Base-by-base conservation (phyloP, 2,329 filamentous ascomycete species). In the Ophiocordyceps camponoti-leonardi region DNA sequence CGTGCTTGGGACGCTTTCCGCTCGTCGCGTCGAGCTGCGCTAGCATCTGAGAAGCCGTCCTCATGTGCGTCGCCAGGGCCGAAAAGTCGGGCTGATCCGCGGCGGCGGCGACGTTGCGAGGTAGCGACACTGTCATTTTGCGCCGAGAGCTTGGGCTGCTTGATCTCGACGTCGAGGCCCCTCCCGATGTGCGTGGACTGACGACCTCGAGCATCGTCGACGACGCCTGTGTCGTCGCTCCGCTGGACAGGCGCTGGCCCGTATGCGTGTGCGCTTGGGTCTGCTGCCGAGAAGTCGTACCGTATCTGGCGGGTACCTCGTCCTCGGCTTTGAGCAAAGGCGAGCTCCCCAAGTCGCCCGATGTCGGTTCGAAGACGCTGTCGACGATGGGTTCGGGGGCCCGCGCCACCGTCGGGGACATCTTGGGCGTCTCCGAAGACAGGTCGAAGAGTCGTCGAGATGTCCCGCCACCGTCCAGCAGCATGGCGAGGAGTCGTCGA, bases 11-110 rank as follows among this genome's bases (percentile, higher is more conserved):
- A 31, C 85, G 72, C 62, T 90, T 92, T 26, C 83, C 81, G 51
- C 81, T 81, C 20, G 83, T 90, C 2, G 82, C 76, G 48, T 92
- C 84, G 11, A 92, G 70, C 55, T 92, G 85, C 14, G 85, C 83
- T 41, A 92, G 68, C 85, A 92, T 92, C 60, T 88, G 83, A 14
- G 85, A 86, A 4, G 85, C 85, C 4, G 84, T 87, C 19, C 85
- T 77, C 84, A 92, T 92, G 59, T 92, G 85, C 13, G 84, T 88
- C 13, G 85, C 86, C 30, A 92, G 65, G 3, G 85, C 85, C 12
- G 83, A 86, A 52, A 90, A 83, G 56, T 92, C 85, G 1, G 83
- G 81, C 57, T 86, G 83, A 48, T 87, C 83, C 12, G 67, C 64
- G 16, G 73, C 68, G 13, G 67, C 64, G 14, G 73, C 66, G 23